A percentile compares a stretch with the other conserved stretches of the same genome.
Conservation (phyloP, 768 basidiomycete genomes). For the Harrya chromipes region DNA sequence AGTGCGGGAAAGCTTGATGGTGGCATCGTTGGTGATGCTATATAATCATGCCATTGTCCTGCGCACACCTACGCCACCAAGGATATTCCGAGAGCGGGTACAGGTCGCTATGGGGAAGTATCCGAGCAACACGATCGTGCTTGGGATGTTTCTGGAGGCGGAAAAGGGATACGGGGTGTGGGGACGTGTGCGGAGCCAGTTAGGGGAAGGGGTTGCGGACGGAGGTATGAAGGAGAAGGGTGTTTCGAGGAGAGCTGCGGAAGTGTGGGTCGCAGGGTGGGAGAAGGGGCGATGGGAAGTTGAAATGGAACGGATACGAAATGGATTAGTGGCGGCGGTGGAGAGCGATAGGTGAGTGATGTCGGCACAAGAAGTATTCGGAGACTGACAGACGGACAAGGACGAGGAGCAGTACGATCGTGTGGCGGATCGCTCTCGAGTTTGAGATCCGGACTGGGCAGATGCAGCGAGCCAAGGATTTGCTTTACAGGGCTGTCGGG, state of each 20-base stretch:
- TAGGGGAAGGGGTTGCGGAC: slow-evolving; percentile 43
- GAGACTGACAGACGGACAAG: slow-evolving; percentile 36
- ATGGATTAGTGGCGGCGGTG: slow-evolving; percentile 57
- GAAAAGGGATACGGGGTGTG: slow-evolving; percentile 78
- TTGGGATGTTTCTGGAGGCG: slow-evolving; percentile 73
- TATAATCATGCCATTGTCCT: slow-evolving; percentile 57
- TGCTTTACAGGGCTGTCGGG: slow-evolving; percentile 69
- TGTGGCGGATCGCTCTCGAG: slow-evolving; percentile 76
- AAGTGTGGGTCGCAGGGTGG: slow-evolving; percentile 83
- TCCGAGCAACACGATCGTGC: slow-evolving; percentile 66
- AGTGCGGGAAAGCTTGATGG: slow-evolving; percentile 50
- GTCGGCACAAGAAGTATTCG: too few species aligned
- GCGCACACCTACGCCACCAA: slow-evolving; percentile 56
- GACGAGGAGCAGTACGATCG: slow-evolving; percentile 57
- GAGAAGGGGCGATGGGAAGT: slow-evolving; percentile 66
- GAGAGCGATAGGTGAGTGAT: slow-evolving; percentile 61
- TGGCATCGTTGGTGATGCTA: slow-evolving; percentile 55
- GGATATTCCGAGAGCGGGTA: slow-evolving; percentile 54
- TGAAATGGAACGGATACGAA: slow-evolving; percentile 70
- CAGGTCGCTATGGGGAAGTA: slow-evolving; percentile 54
- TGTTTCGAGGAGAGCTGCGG: slow-evolving; percentile 55
- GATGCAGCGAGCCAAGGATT: slow-evolving; percentile 59
- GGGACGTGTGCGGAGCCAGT: slow-evolving; percentile 60
- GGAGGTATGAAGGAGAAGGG: slow-evolving; percentile 47
- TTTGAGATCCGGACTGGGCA: slow-evolving; percentile 69